Percentiles rank a stretch among this genome's conserved stretches.
Evolutionary conservation across 768 basidiomycete genomes (phyloP).

Genomic region (Russula ochroleuca): DNA sequence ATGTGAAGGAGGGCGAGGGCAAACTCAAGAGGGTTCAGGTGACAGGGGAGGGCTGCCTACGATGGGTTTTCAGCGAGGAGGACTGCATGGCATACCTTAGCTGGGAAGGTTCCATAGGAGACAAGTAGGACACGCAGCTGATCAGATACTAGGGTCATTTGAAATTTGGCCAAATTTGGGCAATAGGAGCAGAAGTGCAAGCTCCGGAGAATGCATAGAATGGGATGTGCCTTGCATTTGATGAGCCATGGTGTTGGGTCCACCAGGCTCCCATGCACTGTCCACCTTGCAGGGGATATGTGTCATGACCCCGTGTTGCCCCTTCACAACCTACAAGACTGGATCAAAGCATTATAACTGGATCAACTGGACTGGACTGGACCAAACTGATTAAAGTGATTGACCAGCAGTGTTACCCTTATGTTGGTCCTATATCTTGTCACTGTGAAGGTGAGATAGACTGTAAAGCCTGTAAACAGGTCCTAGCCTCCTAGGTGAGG

Average conservation of each 20-base stretch:
- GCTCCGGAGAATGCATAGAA: neutral
- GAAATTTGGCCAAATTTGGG: neutral
- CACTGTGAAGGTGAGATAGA: too few species aligned
- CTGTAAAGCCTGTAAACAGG: too few species aligned
- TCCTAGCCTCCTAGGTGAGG: too few species aligned
- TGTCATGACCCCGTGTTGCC: neutral
- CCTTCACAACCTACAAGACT: neutral
- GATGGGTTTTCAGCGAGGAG: neutral
- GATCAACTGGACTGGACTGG: too few species aligned
- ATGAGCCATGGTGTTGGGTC: neutral
- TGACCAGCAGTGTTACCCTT: too few species aligned
- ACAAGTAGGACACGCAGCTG: neutral
- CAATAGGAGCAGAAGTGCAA: neutral
- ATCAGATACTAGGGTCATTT: neutral
- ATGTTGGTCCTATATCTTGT: too few species aligned
- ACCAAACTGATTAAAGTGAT: too few species aligned
- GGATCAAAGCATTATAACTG: neutral
- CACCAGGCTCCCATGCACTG: neutral
- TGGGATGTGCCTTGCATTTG: neutral
- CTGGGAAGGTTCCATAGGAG: neutral
- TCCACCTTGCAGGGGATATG: neutral
- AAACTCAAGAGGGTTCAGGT: neutral
- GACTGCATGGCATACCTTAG: neutral
- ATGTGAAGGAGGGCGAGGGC: neutral
- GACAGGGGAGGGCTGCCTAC: neutral